phyloP scores from a whole-genome alignment of 2,329 filamentous ascomycete genomes.

The Clathrospora elynae region DNA sequence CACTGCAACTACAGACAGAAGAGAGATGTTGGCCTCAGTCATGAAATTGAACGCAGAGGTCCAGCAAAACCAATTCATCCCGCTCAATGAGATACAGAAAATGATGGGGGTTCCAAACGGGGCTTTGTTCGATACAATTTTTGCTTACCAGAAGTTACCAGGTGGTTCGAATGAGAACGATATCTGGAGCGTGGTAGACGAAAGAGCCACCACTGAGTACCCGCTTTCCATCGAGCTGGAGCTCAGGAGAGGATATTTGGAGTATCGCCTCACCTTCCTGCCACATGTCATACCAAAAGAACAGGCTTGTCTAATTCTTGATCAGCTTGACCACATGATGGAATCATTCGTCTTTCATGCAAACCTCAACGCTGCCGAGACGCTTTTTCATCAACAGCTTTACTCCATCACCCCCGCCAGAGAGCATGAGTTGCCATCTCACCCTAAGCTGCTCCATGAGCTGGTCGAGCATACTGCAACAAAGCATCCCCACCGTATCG shows the following conservation, averaged over 20 bases:
- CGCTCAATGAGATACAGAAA: slow-evolving; percentile 73
- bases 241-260: slow-evolving; percentile 58
- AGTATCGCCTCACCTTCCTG: slow-evolving; percentile 69
- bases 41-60: slow-evolving; percentile 68
- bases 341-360: slow-evolving; percentile 60
- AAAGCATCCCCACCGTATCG: slow-evolving; percentile 63
- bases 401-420: slow-evolving; percentile 71
- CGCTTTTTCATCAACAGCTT: slow-evolving; percentile 46
- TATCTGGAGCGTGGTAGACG: slow-evolving; percentile 66
- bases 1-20: slow-evolving; percentile 60
- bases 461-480: slow-evolving; percentile 72
- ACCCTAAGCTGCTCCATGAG: slow-evolving; percentile 70
- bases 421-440: slow-evolving; percentile 61
- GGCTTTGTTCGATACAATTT: slow-evolving; percentile 79
- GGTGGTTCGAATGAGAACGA: slow-evolving; percentile 24
- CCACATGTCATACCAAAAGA: slow-evolving; percentile 67
- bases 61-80: slow-evolving; percentile 72
- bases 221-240: slow-evolving; percentile 80
- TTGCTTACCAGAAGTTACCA: slow-evolving; percentile 75
- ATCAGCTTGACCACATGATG: slow-evolving; percentile 74
- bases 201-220: slow-evolving; percentile 76
- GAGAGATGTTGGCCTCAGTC: slow-evolving; percentile 64
- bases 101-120: slow-evolving; percentile 69
- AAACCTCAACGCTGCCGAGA: slow-evolving; percentile 49
- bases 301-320: slow-evolving; percentile 70